Evolutionary conservation across 495 filamentous ascomycete species (phyloP), one percentile per base, ranked within the genome.

Genomic region (Pyronema omphalodes): DNA sequence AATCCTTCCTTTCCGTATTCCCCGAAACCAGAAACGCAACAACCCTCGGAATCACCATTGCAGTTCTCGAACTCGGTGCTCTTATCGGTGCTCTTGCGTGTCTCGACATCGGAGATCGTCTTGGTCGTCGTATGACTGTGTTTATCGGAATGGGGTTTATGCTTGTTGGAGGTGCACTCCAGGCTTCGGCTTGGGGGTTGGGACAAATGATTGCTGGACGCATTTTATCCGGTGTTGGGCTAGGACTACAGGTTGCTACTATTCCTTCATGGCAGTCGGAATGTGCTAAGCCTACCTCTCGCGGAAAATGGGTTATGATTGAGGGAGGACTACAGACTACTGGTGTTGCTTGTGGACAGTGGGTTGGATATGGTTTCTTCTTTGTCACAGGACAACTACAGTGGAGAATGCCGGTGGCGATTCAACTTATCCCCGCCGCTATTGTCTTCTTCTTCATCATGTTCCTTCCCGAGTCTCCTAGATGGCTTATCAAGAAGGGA

Each of bases 231-330:
- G 82, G 81, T 6, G 66, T 84, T 55, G 81, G 81, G 4, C 81
- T 81, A 51, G 80, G 79, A 43, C 73, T 82, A 64, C 80, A 79
- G 58, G 79, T 79, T 1, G 75, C 78, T 0, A 82, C 77, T 0
- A 77, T 85, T 9, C 83, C 84, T 0, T 82, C 79, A 0, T 88
- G 82, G 81, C 83, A 86, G 59, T 83, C 82, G 1, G 83, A 89
- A 64, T 84, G 80, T 50, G 81, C 80, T 46, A 83, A 80, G 58
- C 74, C 83, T 3, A 80, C 86, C 57, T 75, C 77, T 48, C 75
- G 82, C 60, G 84, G 84, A 11, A 81, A 82, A 58, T 70, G 88
- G 60, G 80, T 88, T 64, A 86, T 86, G 82, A 80, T 88, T 50
- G 81, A 86, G 65, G 72, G 73, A 34, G 82, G 78, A 39, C 70